Percentiles rank a stretch among this genome's conserved stretches.
Conservation (phyloP, 441 rosid genomes). For the Populus tomentosa region DNA sequence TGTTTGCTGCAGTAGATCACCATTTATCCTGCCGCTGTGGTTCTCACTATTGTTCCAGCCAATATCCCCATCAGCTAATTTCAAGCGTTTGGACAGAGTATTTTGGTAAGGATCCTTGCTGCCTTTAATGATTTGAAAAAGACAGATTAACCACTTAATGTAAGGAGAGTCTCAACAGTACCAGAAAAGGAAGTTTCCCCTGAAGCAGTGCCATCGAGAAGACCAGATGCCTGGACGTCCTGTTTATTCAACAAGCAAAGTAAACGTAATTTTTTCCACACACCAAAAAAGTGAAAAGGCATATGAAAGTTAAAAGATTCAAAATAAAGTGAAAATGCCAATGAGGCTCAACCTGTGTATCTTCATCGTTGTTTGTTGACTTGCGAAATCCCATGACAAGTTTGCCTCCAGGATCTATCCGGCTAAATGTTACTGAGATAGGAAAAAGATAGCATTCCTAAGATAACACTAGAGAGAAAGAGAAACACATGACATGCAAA, state of each 20-base stretch:
- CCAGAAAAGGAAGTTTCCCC: slow-evolving; percentile 55
- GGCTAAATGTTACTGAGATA: slow-evolving; percentile 76
- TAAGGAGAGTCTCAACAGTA: slow-evolving; percentile 39
- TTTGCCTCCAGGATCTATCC: slow-evolving; percentile 79
- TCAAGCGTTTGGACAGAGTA: slow-evolving; percentile 37
- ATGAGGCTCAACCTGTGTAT: slow-evolving; percentile 46
- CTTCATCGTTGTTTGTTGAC: slow-evolving; percentile 46
- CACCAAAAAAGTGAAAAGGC: background rate
- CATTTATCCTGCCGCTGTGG: slow-evolving; percentile 34
- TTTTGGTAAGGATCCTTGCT: slow-evolving; percentile 34
- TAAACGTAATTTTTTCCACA: slow-evolving; percentile 9
- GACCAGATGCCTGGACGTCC: slow-evolving; percentile 42
- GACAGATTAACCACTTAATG: slow-evolving; percentile 42
- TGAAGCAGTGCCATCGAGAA: slow-evolving; percentile 39
- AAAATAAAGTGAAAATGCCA: slow-evolving; percentile 10
- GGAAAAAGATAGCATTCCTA: slow-evolving; percentile 7
- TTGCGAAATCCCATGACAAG: slow-evolving; percentile 83
- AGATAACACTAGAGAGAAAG: background rate
- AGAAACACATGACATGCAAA: slow-evolving; percentile 11
- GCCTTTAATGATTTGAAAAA: slow-evolving; percentile 37
- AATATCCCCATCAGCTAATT: slow-evolving; percentile 39
- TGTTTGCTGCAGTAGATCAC: slow-evolving; percentile 31
- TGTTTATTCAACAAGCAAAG: slow-evolving; percentile 28
- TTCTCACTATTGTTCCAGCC: slow-evolving; percentile 44
- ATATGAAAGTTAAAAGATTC: slow-evolving; percentile 6